Evolutionary conservation across 2,329 filamentous ascomycete species (phyloP).

Genomic region (Neopestalotiopsis clavispora): DNA sequence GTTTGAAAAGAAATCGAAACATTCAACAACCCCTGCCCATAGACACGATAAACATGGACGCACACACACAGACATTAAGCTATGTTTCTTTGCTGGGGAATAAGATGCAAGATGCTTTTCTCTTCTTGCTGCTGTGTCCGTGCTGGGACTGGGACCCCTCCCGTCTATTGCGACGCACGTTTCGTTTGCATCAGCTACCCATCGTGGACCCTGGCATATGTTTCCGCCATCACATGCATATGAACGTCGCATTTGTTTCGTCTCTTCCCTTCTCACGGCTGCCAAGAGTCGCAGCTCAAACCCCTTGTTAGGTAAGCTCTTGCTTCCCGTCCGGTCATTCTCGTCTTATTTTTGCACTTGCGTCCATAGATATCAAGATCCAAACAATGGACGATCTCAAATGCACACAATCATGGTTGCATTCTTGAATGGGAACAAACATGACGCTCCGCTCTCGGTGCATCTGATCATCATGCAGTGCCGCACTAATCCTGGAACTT

Average conservation of each 20-base stretch:
- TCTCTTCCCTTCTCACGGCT: background rate
- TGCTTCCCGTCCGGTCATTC: background rate
- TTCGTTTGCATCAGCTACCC: background rate
- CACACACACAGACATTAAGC: background rate
- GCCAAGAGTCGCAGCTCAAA: background rate
- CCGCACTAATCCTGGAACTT: no score
- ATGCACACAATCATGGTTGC: no score
- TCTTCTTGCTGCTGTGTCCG: background rate
- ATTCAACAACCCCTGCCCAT: constrained; percentile 2
- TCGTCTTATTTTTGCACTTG: background rate
- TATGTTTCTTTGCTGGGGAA: background rate
- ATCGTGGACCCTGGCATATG: background rate
- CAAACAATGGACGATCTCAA: no score
- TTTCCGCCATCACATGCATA: background rate
- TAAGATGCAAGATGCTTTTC: background rate
- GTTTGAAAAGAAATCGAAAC: background rate
- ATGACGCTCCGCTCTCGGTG: no score
- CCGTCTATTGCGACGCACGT: background rate
- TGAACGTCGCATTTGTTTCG: background rate
- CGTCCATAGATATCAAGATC: no score
- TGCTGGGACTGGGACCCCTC: background rate
- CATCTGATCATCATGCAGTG: no score
- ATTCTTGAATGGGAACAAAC: no score
- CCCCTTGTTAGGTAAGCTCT: background rate
- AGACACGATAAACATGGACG: background rate